phyloP scores from a whole-genome alignment of 179 eudicot genomes.

The Kewa caespitosa region DNA sequence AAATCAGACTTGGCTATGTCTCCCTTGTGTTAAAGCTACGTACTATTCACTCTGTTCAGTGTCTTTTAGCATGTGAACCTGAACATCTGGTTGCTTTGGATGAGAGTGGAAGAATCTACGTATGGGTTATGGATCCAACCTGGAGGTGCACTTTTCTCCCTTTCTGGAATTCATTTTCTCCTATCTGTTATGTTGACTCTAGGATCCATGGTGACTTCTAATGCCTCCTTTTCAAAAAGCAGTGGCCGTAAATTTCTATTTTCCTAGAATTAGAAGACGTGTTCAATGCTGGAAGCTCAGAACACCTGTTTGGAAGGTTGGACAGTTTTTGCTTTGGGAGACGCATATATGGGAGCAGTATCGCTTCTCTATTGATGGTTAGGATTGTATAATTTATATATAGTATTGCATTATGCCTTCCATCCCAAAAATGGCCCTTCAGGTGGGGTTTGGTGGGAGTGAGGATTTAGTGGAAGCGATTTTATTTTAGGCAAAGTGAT shows the following conservation, averaged over 20 bases:
- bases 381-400: no score
- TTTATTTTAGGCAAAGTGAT: not conserved
- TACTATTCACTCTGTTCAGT: constrained; percentile 49
- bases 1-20: constrained; percentile 62
- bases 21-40: constrained; percentile 53
- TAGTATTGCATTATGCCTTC: not conserved
- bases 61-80: constrained; percentile 79
- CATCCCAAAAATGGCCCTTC: not conserved
- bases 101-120: constrained; percentile 75
- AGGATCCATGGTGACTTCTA: not conserved
- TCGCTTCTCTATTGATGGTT: no score
- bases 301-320: not conserved
- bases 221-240: not conserved
- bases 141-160: constrained; percentile 68
- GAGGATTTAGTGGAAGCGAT: not conserved
- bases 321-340: not conserved
- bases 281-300: not conserved
- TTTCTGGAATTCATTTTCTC: not conserved
- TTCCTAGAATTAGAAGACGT: not conserved
- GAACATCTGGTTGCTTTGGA: constrained; percentile 65
- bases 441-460: no score
- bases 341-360: no score
- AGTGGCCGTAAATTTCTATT: no score
- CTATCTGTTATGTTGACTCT: not conserved
- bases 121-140: constrained; percentile 85